Conservation (phyloP, 2,329 filamentous ascomycete species). For the Helotiales sp. region DNA sequence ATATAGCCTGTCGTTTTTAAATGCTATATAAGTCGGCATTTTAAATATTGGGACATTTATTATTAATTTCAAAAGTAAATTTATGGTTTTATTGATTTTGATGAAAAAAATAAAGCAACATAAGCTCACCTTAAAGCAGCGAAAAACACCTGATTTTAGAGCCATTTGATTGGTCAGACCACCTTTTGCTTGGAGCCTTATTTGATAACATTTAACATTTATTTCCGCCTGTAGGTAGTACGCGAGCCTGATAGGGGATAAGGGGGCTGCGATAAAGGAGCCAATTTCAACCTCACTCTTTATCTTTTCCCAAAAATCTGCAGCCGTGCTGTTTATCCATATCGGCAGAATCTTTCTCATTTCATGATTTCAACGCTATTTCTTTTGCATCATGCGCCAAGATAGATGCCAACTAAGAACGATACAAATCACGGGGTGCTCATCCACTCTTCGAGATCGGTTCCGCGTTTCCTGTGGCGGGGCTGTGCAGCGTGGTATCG, state of each 20-base stretch:
- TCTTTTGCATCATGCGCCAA: not conserved
- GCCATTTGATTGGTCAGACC: no score
- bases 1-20: no score
- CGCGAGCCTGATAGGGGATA: not conserved
- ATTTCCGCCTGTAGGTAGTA: no score
- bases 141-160: no score
- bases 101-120: no score
- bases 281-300: not conserved
- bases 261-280: not conserved
- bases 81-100: no score
- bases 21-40: no score
- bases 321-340: not conserved
- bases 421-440: not conserved
- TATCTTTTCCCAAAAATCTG: not conserved
- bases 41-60: no score
- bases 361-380: not conserved
- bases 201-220: no score
- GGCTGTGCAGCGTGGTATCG: conserved; percentile 5
- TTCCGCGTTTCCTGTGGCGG: conserved; percentile 12
- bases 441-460: conserved; percentile 6
- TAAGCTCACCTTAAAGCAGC: no score
- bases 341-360: not conserved
- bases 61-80: no score
- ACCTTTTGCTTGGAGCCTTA: no score
- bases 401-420: conserved; percentile 1